Base-by-base conservation (phyloP, 2,329 filamentous ascomycete species). In the Hypoxylon sp. region DNA sequence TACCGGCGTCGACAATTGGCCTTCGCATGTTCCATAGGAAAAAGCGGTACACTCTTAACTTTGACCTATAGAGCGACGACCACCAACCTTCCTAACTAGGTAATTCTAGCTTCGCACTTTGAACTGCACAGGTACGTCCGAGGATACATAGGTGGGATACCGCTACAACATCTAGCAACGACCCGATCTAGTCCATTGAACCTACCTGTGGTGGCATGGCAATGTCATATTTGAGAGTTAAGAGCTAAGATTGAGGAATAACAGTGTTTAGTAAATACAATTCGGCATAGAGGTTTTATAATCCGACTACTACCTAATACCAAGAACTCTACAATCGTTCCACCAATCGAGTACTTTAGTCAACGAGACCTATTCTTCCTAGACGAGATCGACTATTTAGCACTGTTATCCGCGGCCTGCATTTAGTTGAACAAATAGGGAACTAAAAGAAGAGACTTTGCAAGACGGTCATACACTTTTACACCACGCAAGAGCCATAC, bases 11-110 rank as follows among this genome's bases (percentile, higher is more conserved):
- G 50, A 68, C 67, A 65, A 73, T 70, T 70, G 65, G 51, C 61
- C 63, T 68, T 63, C 67, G 65, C 60, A 62, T 69, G 63, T 65
- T 67, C 52, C 58, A 64, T 58, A 69, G 69, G 68, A 67, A 67
- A 67, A 70, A 71, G 70, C 69, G 68, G 67, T 67, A 67, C 62
- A 56, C 19, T 32, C 43, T 49, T 46, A 28, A 25, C 36, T 45
- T 65, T 38, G 14, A 48, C 21, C 38, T 52, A 48, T 46, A 50
- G 48, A 30, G 19, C 53, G n/a, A 43, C 45, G 51, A 7, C 41
- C 14, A 30, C 38, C 49, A 28, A 55, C 63, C 63, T 68, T 68
- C 63, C 62, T 57, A 65, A 52, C 41, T 57, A 55, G 66, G 66
- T 65, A 68, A 65, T 63, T 60, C 53, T 38, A 34, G 21, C 41